phyloP scores from a whole-genome alignment of 768 basidiomycete species.

The Pulveroboletus frians region DNA sequence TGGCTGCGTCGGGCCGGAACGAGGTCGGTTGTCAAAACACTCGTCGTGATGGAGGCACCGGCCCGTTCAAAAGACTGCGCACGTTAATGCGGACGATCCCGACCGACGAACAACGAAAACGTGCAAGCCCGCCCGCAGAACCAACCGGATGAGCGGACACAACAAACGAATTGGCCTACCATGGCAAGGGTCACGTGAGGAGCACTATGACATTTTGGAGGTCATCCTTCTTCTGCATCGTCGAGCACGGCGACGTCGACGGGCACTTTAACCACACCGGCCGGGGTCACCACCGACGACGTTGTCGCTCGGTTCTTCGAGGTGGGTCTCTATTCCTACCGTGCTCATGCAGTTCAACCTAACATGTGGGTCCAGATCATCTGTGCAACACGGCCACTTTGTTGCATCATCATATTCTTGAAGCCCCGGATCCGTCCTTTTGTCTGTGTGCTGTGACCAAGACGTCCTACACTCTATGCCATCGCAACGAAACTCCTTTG shows the following conservation, averaged over 20 bases:
- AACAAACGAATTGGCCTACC: not conserved
- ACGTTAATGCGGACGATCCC: not conserved
- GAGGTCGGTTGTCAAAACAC: slow-evolving; percentile 13
- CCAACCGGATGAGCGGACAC: not conserved
- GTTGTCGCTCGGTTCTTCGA: slow-evolving; percentile 4
- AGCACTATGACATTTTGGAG: slow-evolving; percentile 8
- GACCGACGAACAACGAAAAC: not conserved
- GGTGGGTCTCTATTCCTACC: slow-evolving; percentile 7
- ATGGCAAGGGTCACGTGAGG: slow-evolving; percentile 17
- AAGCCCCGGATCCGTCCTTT: slow-evolving; percentile 7
- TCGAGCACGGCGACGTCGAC: slow-evolving; percentile 5
- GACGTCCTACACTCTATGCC: slow-evolving; percentile 7
- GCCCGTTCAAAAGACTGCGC: not conserved
- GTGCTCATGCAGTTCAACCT: not conserved
- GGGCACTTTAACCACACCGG: not conserved
- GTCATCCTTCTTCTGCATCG: slow-evolving; percentile 6
- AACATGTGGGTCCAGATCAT: slow-evolving; percentile 1
- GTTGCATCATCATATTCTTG: slow-evolving; percentile 3
- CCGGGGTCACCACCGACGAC: not conserved
- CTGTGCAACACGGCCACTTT: slow-evolving; percentile 1
- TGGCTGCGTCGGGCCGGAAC: not conserved
- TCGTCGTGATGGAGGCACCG: slow-evolving; percentile 13
- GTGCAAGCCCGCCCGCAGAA: not conserved
- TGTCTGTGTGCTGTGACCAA: not conserved
- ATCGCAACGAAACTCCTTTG: slow-evolving; percentile 13